Conservation (phyloP, 106 monocot genomes). For the Acorus calamus region DNA sequence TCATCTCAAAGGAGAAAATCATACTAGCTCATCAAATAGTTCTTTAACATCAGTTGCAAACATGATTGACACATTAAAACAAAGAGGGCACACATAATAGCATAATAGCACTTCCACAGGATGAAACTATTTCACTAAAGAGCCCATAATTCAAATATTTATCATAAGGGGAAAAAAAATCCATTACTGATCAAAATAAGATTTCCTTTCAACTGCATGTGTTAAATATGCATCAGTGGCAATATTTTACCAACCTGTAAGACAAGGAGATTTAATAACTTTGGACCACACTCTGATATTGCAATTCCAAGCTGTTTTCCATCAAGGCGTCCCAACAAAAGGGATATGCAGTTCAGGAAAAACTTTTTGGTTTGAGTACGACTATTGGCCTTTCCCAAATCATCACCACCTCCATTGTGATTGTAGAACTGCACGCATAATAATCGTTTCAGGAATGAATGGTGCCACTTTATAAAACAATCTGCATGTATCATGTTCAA, state of each 20-base stretch:
- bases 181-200: no score
- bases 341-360: constrained; percentile 15
- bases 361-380: constrained; percentile 1
- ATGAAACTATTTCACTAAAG: no score
- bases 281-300: constrained; percentile 5
- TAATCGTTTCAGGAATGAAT: not conserved
- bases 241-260: no score
- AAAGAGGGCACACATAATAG: no score
- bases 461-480: not conserved
- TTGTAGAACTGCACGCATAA: constrained; percentile 2
- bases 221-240: no score
- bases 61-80: no score
- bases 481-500: not conserved
- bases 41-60: no score
- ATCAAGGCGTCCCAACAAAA: constrained; percentile 8
- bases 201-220: no score
- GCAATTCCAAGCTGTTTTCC: constrained; percentile 4
- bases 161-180: no score
- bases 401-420: not conserved
- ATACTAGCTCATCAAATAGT: constrained; percentile 4
- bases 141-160: no score
- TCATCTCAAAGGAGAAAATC: not conserved
- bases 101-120: no score
- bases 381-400: not conserved
- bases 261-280: not conserved